Evolutionary conservation across 2,329 filamentous ascomycete species (phyloP).

Genomic region (Aspergillus intermedius): DNA sequence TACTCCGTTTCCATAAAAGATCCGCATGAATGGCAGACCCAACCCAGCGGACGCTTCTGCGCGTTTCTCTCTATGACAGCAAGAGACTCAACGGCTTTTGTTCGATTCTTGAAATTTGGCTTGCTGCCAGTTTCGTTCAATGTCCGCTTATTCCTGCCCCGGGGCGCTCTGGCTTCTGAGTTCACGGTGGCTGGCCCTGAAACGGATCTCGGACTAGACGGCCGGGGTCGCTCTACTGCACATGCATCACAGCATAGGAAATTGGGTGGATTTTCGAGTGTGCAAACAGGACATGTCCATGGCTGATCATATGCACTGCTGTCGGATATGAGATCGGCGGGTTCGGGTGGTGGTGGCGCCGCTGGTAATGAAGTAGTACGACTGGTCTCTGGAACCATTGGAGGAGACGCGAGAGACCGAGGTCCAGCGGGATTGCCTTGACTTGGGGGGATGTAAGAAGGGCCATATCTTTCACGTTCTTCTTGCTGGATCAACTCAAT

Average conservation of each 20-base stretch:
- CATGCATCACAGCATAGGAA: constrained; percentile 58
- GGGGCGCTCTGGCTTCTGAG: constrained; percentile 4
- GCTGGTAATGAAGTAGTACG: constrained; percentile 14
- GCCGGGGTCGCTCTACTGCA: constrained; percentile 46
- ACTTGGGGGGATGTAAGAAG: constrained; percentile 48
- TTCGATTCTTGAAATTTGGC: constrained; percentile 23
- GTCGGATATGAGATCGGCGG: constrained; percentile 14
- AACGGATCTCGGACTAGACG: constrained; percentile 12
- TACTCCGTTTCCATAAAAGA: constrained; percentile 59
- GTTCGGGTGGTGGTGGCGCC: constrained; percentile 2
- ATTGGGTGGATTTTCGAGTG: constrained; percentile 54
- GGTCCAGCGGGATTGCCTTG: constrained; percentile 48
- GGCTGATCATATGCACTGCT: constrained; percentile 33
- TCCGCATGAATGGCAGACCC: constrained; percentile 54
- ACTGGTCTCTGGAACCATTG: constrained; percentile 26
- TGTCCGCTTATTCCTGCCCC: constrained; percentile 17
- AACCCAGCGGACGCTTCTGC: constrained; percentile 48
- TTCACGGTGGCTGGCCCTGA: constrained; percentile 5
- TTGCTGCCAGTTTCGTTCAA: constrained; percentile 10
- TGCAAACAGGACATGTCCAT: constrained; percentile 58
- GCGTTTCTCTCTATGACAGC: constrained; percentile 34
- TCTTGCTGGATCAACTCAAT: constrained; percentile 85
- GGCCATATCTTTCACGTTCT: constrained; percentile 54
- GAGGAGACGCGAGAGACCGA: constrained; percentile 32
- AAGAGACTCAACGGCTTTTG: constrained; percentile 31